Base-by-base conservation (phyloP, 768 basidiomycete species). In the Tricholoma sp. region DNA sequence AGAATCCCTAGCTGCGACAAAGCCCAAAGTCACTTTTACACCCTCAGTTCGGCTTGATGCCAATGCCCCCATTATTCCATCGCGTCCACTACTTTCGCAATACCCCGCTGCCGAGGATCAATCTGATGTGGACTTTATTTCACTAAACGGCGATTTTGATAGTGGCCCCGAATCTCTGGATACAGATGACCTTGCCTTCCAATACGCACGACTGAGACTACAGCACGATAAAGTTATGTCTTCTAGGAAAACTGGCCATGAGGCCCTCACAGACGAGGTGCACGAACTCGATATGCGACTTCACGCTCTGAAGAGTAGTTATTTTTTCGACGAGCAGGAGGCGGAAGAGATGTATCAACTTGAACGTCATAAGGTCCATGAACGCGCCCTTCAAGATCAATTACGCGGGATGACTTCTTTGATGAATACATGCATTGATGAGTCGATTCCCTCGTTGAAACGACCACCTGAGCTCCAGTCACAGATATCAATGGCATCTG, bases 291-390 rank as follows among this genome's bases (percentile, higher is more conserved):
- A 75, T 9, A 64, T 71, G 50, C 81, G 74, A 39, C 68, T 90
- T 39, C 67, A 73, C 45, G 69, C 65, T 21, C 66, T 84, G 22
- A 79, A 79, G 64, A 71, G 74, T 21, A 74, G 86, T 67, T 90
- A 90, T 62, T 80, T 91, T 56, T 93, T 94, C 64, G 78, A 89
- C 56, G 77, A 82, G 62, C 74, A 72, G 55, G 85, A 88, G 59
- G 89, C 89, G 1, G 78, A 87, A 63, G 74, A 70, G 4, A 67
- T 76, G 21, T 90, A 85, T 69, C 74, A 69, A 27, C 69, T 71
- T 16, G 82, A 85, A 65, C 80, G 82, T 27, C 71, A 79, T 43
- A 81, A 81, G 61, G 73, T 71, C 19, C 78, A 85, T 27, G 67
- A 72, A 19, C 59, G 63, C 11, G 66, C 71, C 5, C 76, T 88